Percentiles rank a stretch among this genome's conserved stretches.
These are phyloP conservation scores for Pochonia chlamydosporia DNA, from an alignment of 2,329 filamentous ascomycete genomes.

Conservation along the genomic window DNA sequence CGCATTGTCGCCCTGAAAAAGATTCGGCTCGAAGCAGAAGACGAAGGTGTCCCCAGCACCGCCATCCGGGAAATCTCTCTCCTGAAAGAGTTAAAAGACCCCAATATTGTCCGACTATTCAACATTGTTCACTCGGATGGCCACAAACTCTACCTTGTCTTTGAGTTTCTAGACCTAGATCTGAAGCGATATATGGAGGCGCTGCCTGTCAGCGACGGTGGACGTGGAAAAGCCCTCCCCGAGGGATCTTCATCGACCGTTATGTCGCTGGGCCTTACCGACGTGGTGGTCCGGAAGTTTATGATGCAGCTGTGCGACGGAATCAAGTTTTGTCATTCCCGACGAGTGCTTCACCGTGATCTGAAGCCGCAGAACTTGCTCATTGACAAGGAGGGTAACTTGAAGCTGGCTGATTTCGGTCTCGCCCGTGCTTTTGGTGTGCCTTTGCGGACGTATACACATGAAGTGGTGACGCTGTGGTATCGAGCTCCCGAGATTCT, in stretches of 20 bases:
- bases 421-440: conserved; percentile 87
- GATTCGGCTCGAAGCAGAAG: conserved; percentile 90
- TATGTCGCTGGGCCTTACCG: conserved; percentile 64
- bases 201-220: conserved; percentile 76
- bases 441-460: conserved; percentile 84
- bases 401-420: conserved; percentile 88
- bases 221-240: conserved; percentile 77
- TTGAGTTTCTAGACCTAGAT: conserved; percentile 86
- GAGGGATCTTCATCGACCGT: conserved; percentile 64
- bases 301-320: conserved; percentile 84
- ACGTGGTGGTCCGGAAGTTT: conserved; percentile 85
- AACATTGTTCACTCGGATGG: conserved; percentile 95
- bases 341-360: conserved; percentile 81
- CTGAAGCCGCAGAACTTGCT: conserved; percentile 87
- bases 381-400: conserved; percentile 79
- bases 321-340: conserved; percentile 82
- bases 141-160: conserved; percentile 90
- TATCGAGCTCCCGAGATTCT: conserved; percentile 89
- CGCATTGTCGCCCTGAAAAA: conserved; percentile 92
- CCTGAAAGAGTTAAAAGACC: conserved; percentile 89
- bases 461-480: conserved; percentile 93
- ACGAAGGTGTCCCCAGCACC: conserved; percentile 87
- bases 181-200: conserved; percentile 97
- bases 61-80: conserved; percentile 92
- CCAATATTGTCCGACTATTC: conserved; percentile 79